A percentile compares a stretch with the other conserved stretches of the same genome.
These are phyloP conservation scores for Podospora pseudopauciseta DNA, from an alignment of 495 filamentous ascomycete species.

Conservation along the genomic window DNA sequence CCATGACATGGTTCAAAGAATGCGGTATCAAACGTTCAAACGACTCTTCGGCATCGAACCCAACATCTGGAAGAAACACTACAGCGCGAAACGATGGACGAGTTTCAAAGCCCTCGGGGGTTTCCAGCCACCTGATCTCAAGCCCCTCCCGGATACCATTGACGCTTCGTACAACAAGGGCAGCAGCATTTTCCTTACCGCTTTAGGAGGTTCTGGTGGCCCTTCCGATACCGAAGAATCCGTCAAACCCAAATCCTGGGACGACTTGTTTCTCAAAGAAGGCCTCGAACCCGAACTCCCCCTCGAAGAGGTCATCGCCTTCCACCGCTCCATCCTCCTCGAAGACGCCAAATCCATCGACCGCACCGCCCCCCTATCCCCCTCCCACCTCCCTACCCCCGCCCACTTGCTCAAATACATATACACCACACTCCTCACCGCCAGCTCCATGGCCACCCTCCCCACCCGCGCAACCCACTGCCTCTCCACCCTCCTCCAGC, in stretches of 20 bases:
- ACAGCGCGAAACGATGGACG: conserved; percentile 20
- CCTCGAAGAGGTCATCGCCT: conserved; percentile 19
- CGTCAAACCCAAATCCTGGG: neutral
- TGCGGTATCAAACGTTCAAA: conserved; percentile 20
- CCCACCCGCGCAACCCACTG: neutral
- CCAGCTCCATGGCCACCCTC: neutral
- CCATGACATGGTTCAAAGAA: conserved; percentile 1
- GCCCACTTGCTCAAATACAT: conserved; percentile 18
- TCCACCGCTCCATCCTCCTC: conserved; percentile 24
- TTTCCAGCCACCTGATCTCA: conserved; percentile 23
- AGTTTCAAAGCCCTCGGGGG: conserved; percentile 16
- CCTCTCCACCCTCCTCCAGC: neutral
- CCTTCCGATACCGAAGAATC: neutral
- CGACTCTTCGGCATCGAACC: conserved; percentile 13
- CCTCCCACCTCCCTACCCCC: conserved; percentile 11
- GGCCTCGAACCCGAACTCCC: conserved; percentile 26
- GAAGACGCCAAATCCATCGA: conserved; percentile 18
- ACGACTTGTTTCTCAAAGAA: neutral
- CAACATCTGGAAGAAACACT: conserved; percentile 18
- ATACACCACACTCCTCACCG: conserved; percentile 12
- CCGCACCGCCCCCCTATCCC: neutral
- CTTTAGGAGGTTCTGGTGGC: neutral
- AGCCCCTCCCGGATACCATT: conserved; percentile 19
- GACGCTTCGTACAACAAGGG: neutral
- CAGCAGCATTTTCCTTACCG: neutral